Percentiles rank a stretch among this genome's conserved stretches.
Evolutionary conservation across 345 rosid species (phyloP).

Genomic region (Abelmoschus esculentus): DNA sequence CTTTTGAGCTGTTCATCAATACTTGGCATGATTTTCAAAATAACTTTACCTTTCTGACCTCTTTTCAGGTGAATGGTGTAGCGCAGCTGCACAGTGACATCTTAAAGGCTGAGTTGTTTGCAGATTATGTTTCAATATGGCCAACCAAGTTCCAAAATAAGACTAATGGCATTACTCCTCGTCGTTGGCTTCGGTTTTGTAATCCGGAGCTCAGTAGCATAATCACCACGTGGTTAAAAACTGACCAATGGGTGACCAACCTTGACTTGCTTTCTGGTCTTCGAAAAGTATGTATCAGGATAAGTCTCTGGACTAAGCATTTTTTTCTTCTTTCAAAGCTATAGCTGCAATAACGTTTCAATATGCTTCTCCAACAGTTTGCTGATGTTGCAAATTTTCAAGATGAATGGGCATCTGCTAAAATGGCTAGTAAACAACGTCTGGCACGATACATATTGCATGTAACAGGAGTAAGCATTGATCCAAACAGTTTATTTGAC

Average conservation of each 20-base stretch:
- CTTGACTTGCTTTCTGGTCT: constrained; percentile 87
- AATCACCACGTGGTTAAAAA: constrained; percentile 85
- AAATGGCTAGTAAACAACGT: constrained; percentile 79
- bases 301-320: not conserved
- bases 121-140: constrained; percentile 91
- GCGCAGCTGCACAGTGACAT: constrained; percentile 97
- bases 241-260: constrained; percentile 81
- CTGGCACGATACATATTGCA: constrained; percentile 62
- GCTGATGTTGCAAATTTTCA: constrained; percentile 70
- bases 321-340: not conserved
- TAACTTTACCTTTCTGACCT: not conserved
- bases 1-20: constrained; percentile 5
- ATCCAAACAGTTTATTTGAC: constrained; percentile 81
- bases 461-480: constrained; percentile 76
- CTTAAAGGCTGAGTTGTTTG: constrained; percentile 75
- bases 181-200: constrained; percentile 94
- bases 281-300: constrained; percentile 47
- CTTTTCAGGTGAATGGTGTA: constrained; percentile 86
- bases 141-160: constrained; percentile 92
- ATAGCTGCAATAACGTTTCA: constrained; percentile 7
- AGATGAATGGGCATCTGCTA: constrained; percentile 88
- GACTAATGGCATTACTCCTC: constrained; percentile 96
- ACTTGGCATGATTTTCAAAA: not conserved
- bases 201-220: constrained; percentile 91
- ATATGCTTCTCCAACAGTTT: constrained; percentile 48